phyloP scores from a whole-genome alignment of 2,329 filamentous ascomycete species.

The Phyllachora maydis region DNA sequence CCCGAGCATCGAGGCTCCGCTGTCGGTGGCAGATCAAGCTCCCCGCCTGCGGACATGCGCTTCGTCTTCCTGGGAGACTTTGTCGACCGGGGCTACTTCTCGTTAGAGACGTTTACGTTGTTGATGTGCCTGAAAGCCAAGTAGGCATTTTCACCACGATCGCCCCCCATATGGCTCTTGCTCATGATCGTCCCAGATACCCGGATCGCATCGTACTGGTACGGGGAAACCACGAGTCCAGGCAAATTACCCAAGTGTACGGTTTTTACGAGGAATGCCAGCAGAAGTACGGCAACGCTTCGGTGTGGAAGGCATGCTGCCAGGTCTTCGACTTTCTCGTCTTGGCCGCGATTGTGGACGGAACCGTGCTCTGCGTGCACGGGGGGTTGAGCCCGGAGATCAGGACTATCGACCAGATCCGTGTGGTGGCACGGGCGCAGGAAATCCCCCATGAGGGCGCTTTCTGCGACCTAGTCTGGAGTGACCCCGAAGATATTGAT shows the following conservation, averaged over 20 bases:
- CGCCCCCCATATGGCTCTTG: background rate
- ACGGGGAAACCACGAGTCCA: constrained; percentile 91
- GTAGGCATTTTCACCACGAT: too few species aligned
- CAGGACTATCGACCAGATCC: constrained; percentile 95
- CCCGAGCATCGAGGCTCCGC: constrained; percentile 18
- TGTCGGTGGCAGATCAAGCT: constrained; percentile 12
- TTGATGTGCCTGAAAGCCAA: constrained; percentile 82
- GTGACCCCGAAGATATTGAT: constrained; percentile 89
- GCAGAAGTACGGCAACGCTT: constrained; percentile 94
- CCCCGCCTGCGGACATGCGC: constrained; percentile 29
- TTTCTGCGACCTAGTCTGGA: constrained; percentile 97
- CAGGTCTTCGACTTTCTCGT: constrained; percentile 99
- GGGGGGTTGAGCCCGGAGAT: constrained; percentile 80
- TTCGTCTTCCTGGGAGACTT: constrained; percentile 65
- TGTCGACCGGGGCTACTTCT: constrained; percentile 93
- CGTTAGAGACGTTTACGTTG: constrained; percentile 90
- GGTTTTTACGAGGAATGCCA: constrained; percentile 98
- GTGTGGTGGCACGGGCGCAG: constrained; percentile 91
- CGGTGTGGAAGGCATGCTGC: constrained; percentile 99
- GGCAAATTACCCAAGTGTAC: constrained; percentile 95
- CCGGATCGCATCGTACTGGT: constrained; percentile 90
- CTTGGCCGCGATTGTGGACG: constrained; percentile 89
- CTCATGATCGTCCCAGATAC: too few species aligned
- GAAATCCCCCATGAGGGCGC: constrained; percentile 97
- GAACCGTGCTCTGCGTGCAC: constrained; percentile 96